These are phyloP conservation scores for Aspergillus persii DNA, from an alignment of 2,329 filamentous ascomycete species.

Conservation along the genomic window DNA sequence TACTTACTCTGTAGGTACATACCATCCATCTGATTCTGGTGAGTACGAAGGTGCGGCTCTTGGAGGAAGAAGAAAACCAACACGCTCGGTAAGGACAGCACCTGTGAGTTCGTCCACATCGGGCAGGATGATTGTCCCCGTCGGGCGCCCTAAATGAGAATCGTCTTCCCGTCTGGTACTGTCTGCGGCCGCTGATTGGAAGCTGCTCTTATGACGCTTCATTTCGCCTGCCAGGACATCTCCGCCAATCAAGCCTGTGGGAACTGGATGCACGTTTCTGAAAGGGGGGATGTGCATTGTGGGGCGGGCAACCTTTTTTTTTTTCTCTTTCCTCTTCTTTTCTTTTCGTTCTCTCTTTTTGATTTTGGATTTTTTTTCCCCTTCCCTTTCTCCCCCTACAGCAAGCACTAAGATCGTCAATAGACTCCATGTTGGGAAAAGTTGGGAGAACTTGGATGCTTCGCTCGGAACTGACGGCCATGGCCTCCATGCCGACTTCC, in stretches of 20 bases:
- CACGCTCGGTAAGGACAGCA: not conserved
- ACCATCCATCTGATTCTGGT: too few species aligned
- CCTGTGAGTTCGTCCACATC: constrained; percentile 12
- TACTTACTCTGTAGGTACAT: too few species aligned
- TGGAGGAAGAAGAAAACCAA: not conserved
- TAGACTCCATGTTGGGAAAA: constrained; percentile 11
- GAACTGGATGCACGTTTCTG: constrained; percentile 17
- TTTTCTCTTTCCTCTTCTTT: not conserved
- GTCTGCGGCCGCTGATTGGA: constrained; percentile 18
- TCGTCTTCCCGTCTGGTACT: constrained; percentile 16
- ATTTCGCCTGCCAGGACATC: constrained; percentile 15
- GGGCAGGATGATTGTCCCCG: constrained; percentile 16
- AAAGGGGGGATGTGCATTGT: constrained; percentile 7
- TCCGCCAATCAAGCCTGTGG: constrained; percentile 16
- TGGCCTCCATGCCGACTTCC: not conserved
- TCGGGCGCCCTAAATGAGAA: constrained; percentile 16
- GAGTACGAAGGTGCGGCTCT: constrained; percentile 18
- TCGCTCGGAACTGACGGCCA: constrained; percentile 15
- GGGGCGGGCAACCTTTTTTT: not conserved
- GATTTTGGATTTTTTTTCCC: too few species aligned
- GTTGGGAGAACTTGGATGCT: constrained; percentile 1
- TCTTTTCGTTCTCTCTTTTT: not conserved
- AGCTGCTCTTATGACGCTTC: constrained; percentile 17
- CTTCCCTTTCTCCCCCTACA: too few species aligned
- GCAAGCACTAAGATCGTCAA: constrained; percentile 17